Evolutionary conservation across 1,139 yeast species (phyloP), one percentile per base, ranked within the genome.

Genomic region (Candida sp.): DNA sequence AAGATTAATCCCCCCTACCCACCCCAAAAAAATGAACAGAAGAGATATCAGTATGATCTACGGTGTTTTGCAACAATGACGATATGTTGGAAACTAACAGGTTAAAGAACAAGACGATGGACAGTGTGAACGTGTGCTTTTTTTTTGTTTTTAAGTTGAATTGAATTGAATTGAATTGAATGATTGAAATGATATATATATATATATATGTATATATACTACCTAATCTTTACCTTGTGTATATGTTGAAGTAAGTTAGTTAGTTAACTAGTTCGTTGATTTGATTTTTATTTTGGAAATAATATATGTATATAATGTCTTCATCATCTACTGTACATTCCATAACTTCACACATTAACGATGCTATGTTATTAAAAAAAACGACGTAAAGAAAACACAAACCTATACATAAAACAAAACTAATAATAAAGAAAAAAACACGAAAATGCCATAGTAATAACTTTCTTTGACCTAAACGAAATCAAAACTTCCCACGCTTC

Each of bases 401-500:
- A 12, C 22, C n/a, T 11, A n/a, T n/a, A 11, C n/a, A 33, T 11
- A 12, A 33, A 9, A 7, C n/a, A 33, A 33, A 28, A 6, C 31
- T 7, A 28, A 28, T n/a, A n/a, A n/a, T n/a, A n/a, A n/a, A n/a
- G n/a, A n/a, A n/a, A n/a, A n/a, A n/a, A n/a, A n/a, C n/a, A 28
- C 31, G n/a, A 6, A 28, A 28, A 28, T 7, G 9, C 31, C 31
- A 17, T n/a, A n/a, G n/a, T 17, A 17, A 17, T 17, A 17, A 17
- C 17, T 17, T 17, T 17, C 17, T 32, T 11, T 5, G 17, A n/a
- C 11, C 35, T 56, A 70, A 42, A 66, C 72, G 51, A 60, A 69
- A 40, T 72, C 72, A 53, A 55, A 72, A 48, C 68, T 66, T 2
- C 78, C 79, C 53, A 71, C 72, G 51, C 79, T 73, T 54, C 79